phyloP scores from a whole-genome alignment of 208 protist species.

The Leishmania gerbilli region DNA sequence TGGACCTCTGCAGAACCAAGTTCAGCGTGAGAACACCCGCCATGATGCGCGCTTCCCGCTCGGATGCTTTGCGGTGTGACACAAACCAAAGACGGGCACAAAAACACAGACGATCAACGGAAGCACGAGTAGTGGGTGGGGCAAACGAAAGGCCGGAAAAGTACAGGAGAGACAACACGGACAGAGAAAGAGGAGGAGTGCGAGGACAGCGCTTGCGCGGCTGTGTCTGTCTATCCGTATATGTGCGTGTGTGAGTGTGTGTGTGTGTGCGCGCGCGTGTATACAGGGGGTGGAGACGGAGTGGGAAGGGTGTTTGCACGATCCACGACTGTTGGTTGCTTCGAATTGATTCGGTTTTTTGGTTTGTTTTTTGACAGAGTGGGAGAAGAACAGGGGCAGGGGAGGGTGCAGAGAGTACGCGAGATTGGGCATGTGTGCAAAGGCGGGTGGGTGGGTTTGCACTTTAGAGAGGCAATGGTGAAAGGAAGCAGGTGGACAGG shows the following conservation, averaged over 20 bases:
- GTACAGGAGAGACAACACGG: background rate
- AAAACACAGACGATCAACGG: background rate
- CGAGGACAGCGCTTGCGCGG: background rate
- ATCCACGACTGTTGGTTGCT: background rate
- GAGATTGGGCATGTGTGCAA: background rate
- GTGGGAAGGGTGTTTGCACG: background rate
- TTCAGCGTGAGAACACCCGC: slow-evolving; percentile 84
- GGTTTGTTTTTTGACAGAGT: background rate
- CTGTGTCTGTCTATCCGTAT: background rate
- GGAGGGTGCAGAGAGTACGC: background rate
- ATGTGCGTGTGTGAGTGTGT: background rate
- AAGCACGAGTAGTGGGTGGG: background rate
- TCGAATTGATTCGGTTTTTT: background rate
- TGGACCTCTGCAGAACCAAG: slow-evolving; percentile 83
- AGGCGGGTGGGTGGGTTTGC: background rate
- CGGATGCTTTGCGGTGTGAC: background rate
- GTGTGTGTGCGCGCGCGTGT: background rate
- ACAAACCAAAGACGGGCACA: background rate
- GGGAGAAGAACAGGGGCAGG: background rate
- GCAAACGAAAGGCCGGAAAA: slow-evolving; percentile 10
- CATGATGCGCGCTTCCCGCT: slow-evolving; percentile 36
- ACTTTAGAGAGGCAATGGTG: background rate
- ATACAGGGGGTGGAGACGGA: background rate
- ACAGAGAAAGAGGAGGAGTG: slow-evolving; percentile 4
- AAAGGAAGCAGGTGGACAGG: background rate